A percentile compares a stretch with the other conserved stretches of the same genome.
Evolutionary conservation across 148 eudicot genomes (phyloP).

Genomic region (Heliamphora exappendiculata): DNA sequence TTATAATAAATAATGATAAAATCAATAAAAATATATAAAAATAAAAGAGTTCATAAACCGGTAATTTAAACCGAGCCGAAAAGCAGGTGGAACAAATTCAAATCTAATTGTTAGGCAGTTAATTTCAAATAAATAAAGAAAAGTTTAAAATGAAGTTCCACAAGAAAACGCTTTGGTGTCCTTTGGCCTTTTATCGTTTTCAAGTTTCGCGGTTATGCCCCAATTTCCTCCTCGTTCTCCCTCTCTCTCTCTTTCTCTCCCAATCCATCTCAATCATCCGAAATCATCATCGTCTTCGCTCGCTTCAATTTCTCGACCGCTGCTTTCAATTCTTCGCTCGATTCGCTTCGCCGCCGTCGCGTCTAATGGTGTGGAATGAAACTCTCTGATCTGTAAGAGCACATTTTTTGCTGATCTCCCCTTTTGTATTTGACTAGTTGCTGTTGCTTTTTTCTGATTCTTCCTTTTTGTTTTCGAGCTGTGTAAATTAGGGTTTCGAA

Average conservation of each 20-base stretch:
- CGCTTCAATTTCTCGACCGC: too few relatives aligned
- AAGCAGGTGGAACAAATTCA: too few relatives aligned
- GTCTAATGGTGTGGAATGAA: neutral
- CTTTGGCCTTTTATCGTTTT: conserved; percentile 13
- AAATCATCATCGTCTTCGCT: neutral
- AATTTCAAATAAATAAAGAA: conserved; percentile 8
- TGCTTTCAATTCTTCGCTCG: neutral
- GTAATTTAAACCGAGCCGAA: too few relatives aligned
- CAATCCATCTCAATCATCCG: too few relatives aligned
- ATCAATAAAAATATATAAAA: too few relatives aligned
- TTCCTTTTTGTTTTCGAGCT: neutral
- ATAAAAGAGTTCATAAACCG: too few relatives aligned
- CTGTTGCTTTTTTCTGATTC: neutral
- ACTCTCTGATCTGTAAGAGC: conserved; percentile 13
- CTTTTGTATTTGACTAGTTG: too few relatives aligned
- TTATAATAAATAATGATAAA: too few relatives aligned
- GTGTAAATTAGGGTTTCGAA: conserved; percentile 16
- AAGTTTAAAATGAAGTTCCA: neutral
- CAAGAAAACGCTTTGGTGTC: neutral
- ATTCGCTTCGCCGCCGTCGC: neutral
- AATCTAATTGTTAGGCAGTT: too few relatives aligned
- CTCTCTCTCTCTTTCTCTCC: neutral
- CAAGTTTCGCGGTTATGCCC: conserved; percentile 32
- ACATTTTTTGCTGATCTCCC: neutral
- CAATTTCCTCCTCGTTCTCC: neutral